Conservation (phyloP, 371 early-diverging fungal species). For the Zychaea mexicana region DNA sequence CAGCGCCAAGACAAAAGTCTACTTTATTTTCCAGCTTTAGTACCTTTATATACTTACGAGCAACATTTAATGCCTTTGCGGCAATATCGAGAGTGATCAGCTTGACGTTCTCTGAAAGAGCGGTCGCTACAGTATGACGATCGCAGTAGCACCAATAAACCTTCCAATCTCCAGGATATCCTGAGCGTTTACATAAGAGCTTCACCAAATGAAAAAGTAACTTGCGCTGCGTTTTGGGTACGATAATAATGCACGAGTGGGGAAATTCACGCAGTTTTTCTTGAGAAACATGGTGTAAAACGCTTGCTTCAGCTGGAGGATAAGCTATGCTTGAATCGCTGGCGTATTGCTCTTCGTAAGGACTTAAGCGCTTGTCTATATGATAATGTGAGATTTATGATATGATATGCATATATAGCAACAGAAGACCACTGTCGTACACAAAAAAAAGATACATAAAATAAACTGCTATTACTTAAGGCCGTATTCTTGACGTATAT, state of each 20-base stretch:
- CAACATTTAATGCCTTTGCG: conserved; percentile 30
- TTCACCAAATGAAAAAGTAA: conserved; percentile 34
- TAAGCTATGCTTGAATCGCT: no score
- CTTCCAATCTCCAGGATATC: conserved; percentile 58
- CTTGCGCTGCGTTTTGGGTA: conserved; percentile 43
- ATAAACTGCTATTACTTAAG: no score
- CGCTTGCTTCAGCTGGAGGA: no score
- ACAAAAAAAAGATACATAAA: no score
- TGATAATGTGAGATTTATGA: no score
- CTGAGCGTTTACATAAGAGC: not conserved
- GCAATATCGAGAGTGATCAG: conserved; percentile 50
- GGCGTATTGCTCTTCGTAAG: no score
- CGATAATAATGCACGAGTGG: conserved; percentile 26
- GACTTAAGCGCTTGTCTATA: no score
- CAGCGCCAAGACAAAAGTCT: conserved; percentile 24
- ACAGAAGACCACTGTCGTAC: no score
- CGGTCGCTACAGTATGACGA: conserved; percentile 63
- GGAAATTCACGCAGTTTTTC: not conserved
- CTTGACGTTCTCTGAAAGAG: conserved; percentile 25
- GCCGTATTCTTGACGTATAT: no score
- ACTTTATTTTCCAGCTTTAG: conserved; percentile 18
- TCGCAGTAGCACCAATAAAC: conserved; percentile 57
- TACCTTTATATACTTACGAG: conserved; percentile 33
- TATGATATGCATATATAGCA: no score
- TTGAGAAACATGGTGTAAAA: no score